Evolutionary conservation across 371 early-diverging fungal genomes (phyloP), one percentile per base, ranked within the genome.

Genomic region (Gilbertella persicaria): DNA sequence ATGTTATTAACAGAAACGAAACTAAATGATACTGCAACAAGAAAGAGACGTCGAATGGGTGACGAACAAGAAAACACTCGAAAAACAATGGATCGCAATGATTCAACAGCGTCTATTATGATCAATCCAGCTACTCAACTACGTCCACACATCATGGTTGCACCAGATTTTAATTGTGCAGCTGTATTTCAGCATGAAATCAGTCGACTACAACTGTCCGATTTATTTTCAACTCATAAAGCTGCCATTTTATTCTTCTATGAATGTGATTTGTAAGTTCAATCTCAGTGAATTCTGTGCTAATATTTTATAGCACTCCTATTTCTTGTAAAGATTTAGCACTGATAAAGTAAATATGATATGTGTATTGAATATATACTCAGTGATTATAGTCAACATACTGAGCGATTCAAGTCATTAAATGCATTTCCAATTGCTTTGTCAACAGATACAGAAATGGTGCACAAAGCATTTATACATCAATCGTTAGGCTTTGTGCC

Each of bases 201-300:
- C 19, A 39, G 20, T 3, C 45, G 58, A 24, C 4, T 66, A 20
- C 68, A 68, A 43, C 20, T 68, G 25, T 68, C 68, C 2, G 35
- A 1, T 23, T 16, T 60, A 10, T 42, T 68, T 2, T 25, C 20
- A 10, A 26, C 45, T n/a, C 24, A 54, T 16, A 59, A 60, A 24
- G 60, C 66, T 0, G 53, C 66, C 7, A 58, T 66, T 6, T 45
- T 70, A 12, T 70, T 70, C 46, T 70, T 70, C 41, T 63, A 62
- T 50, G 58, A 56, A 37, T 44, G 53, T 17, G 66, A 70, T 45
- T 60, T 66, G 70, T 70, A 62, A 44, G 60, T 58, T 42, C 16
- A 30, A 40, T 35, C 46, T 10, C 14, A 37, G n/a, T 41, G 14
- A 12, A 17, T 16, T 13, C 17, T 28, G n/a, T 28, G 13, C 14